phyloP scores from a whole-genome alignment of 129 eudicot species.

The Rutidosis leptorrhynchoides region DNA sequence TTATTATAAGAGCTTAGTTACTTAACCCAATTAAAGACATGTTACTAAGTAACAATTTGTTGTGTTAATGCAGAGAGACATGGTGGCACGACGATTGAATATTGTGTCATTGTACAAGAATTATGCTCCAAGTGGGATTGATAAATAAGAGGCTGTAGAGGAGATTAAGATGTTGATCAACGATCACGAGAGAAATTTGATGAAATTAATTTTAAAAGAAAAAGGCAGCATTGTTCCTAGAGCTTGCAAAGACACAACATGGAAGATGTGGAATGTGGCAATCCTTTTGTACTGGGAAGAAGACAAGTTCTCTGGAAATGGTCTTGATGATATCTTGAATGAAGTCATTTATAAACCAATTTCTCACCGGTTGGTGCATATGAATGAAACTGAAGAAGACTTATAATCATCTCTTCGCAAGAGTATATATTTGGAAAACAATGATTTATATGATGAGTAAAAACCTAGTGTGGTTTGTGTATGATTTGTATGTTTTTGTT shows the following conservation, averaged over 20 bases:
- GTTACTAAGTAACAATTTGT: neutral
- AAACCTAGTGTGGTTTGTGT: no score
- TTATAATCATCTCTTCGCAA: slow-evolving; percentile 6
- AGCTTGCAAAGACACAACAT: slow-evolving; percentile 71
- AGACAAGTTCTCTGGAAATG: slow-evolving; percentile 70
- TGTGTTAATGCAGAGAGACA: slow-evolving; percentile 59
- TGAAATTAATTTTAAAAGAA: slow-evolving; percentile 46
- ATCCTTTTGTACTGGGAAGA: slow-evolving; percentile 55
- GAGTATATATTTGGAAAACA: no score
- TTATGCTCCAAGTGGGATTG: slow-evolving; percentile 26
- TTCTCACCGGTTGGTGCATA: slow-evolving; percentile 11
- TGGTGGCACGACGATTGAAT: slow-evolving; percentile 56
- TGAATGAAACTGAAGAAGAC: slow-evolving; percentile 12
- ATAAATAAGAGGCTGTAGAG: slow-evolving; percentile 37
- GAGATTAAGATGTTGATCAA: slow-evolving; percentile 38
- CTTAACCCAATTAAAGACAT: no score
- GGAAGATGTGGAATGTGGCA: slow-evolving; percentile 60
- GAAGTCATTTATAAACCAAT: slow-evolving; percentile 52
- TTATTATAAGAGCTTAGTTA: no score
- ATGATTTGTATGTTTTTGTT: no score
- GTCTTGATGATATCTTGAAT: slow-evolving; percentile 34
- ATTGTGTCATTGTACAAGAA: slow-evolving; percentile 50
- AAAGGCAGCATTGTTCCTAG: slow-evolving; percentile 54
- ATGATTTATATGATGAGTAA: no score
- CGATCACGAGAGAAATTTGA: slow-evolving; percentile 46